These are phyloP conservation scores for Penicillium atrosanguineum DNA, from an alignment of 495 filamentous ascomycete genomes.

Conservation along the genomic window DNA sequence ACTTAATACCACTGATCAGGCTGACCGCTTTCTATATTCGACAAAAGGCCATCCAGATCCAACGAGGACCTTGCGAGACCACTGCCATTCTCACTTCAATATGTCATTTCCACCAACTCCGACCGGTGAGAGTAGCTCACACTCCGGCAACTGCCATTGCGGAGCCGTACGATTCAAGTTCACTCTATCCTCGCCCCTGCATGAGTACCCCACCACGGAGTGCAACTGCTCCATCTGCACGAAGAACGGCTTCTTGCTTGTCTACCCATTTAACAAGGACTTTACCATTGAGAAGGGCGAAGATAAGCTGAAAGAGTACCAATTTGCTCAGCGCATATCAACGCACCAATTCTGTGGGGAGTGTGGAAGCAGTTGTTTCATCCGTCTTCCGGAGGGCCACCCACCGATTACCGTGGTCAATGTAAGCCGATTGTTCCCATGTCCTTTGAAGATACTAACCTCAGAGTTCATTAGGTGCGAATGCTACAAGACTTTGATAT, in stretches of 20 bases:
- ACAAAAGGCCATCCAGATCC: not conserved
- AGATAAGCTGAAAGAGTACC: conserved; percentile 8
- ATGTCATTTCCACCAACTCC: conserved; percentile 5
- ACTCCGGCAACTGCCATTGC: conserved; percentile 14
- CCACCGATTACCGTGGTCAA: conserved; percentile 3
- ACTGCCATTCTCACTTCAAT: not conserved
- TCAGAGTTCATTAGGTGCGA: not conserved
- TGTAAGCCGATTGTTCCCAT: not conserved
- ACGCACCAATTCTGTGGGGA: conserved; percentile 29
- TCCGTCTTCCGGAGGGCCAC: conserved; percentile 1
- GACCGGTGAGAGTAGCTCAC: conserved; percentile 5
- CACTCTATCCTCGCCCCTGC: conserved; percentile 19
- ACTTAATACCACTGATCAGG: no score
- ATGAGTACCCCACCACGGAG: conserved; percentile 17
- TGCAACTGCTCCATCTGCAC: conserved; percentile 47
- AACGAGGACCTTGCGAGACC: not conserved
- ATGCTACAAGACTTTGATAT: not conserved
- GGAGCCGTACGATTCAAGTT: conserved; percentile 2
- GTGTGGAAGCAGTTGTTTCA: conserved; percentile 22
- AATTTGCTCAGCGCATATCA: conserved; percentile 13
- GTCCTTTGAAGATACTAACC: not conserved
- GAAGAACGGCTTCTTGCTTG: conserved; percentile 40
- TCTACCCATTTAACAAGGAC: conserved; percentile 30
- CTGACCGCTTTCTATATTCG: no score
- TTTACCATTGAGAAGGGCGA: conserved; percentile 18